Evolutionary conservation across 2,329 filamentous ascomycete genomes (phyloP).

Genomic region (Ceratocystiopsis brevicomis): DNA sequence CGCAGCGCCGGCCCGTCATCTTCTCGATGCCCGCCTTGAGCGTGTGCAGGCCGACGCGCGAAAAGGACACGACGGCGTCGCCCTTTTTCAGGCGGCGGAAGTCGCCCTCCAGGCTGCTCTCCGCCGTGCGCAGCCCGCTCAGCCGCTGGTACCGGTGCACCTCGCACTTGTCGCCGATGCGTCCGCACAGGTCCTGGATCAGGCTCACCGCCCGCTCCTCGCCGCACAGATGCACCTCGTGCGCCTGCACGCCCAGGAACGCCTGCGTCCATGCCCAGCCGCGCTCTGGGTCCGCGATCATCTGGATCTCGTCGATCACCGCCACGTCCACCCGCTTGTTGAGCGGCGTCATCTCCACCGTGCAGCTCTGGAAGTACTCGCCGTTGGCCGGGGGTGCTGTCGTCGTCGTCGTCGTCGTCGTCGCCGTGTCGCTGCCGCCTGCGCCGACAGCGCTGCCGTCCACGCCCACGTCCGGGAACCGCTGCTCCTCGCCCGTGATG

Average conservation of each 20-base stretch:
- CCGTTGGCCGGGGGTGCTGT: too few species aligned
- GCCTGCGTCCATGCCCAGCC: slow-evolving; percentile 94
- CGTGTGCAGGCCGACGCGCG: slow-evolving; percentile 60
- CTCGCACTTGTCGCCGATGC: slow-evolving; percentile 63
- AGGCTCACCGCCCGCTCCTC: slow-evolving; percentile 68
- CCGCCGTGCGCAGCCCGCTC: slow-evolving; percentile 53
- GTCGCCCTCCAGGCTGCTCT: slow-evolving; percentile 41
- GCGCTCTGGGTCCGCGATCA: slow-evolving; percentile 64
- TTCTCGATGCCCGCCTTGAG: slow-evolving; percentile 63
- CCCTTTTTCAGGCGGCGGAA: slow-evolving; percentile 60
- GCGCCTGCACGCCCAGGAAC: slow-evolving; percentile 66
- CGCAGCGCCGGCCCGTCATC: slow-evolving; percentile 58
- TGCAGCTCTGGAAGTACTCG: slow-evolving; percentile 56
- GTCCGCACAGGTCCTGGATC: slow-evolving; percentile 57
- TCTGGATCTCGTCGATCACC: slow-evolving; percentile 96
- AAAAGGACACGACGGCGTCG: slow-evolving; percentile 79
- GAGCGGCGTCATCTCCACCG: slow-evolving; percentile 69
- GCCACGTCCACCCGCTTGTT: slow-evolving; percentile 55
- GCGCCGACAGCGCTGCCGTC: background rate
- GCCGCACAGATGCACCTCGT: slow-evolving; percentile 83
- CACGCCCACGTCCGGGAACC: slow-evolving; percentile 34
- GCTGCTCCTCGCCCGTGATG: slow-evolving; percentile 79
- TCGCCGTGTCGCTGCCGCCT: background rate
- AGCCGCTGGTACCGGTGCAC: slow-evolving; percentile 73
- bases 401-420: too few species aligned